Evolutionary conservation across 2,329 filamentous ascomycete species (phyloP), one percentile per base, ranked within the genome.

Genomic region (Arthrobotrys sphaeroides): DNA sequence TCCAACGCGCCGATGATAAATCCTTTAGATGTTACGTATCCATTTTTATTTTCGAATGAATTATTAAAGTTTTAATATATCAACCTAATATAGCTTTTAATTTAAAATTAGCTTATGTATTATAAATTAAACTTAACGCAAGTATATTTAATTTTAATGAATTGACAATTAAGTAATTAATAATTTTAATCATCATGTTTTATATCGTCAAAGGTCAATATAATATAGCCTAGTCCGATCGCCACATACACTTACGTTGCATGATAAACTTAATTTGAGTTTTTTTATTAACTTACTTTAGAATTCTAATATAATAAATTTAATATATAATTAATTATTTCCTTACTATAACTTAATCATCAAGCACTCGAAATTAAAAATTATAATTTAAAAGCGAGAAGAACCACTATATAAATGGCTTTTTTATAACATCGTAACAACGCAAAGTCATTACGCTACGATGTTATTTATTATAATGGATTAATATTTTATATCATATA

Each of bases 401-500:
- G 28, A 31, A 57, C 51, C 31, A 57, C 40, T 57, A 57, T 57
- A 57, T 36, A 57, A 57, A 31, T 57, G 40, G 43, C 57, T 45
- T 28, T 61, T 61, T 61, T 33, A 24, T 43, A 43, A 16, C 22
- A 61, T 61, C 38, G 36, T 28, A 45, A 24, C 40, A 61, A 43
- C 20, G 13, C 22, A 42, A 61, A 45, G 38, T 61, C 57, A 13
- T 45, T 61, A n/a, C 36, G 22, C 22, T 45, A 43, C 33, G 36
- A 60, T 57, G 22, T 61, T 61, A 61, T 45, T 61, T 61, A 61
- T 61, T 42, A 57, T 36, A 57, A 61, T 61, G 36, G 38, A 61
- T 24, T 61, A 61, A 61, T 61, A 61, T 61, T 61, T 61, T 61
- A 45, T 18, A 43, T 61, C 42, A 61, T 45, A 61, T 38, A 61